These are phyloP conservation scores for Paraglomus brasilianum DNA, from an alignment of 192 early-diverging fungal genomes.

Conservation along the genomic window DNA sequence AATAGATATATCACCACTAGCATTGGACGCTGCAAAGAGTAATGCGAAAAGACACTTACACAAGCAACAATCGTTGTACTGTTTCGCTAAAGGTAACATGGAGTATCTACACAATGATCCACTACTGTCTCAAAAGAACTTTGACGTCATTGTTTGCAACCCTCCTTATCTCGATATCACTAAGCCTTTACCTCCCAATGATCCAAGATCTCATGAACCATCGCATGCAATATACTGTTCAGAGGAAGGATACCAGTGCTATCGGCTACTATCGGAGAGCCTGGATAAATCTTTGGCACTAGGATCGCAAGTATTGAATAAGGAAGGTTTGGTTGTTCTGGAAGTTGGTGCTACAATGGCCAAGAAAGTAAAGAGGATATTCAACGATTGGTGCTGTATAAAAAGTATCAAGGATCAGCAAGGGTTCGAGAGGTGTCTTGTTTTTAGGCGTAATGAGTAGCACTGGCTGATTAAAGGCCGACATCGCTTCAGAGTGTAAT, in stretches of 20 bases:
- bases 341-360: conserved; percentile 17
- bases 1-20: conserved; percentile 7
- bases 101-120: neutral
- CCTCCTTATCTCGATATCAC: conserved; percentile 21
- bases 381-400: conserved; percentile 12
- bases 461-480: too few relatives aligned
- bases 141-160: conserved; percentile 22
- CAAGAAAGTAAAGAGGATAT: conserved; percentile 9
- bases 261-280: neutral
- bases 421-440: conserved; percentile 15
- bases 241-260: conserved; percentile 8
- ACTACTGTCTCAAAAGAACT: neutral
- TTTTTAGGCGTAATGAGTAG: neutral
- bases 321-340: neutral
- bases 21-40: neutral
- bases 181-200: neutral
- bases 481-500: too few relatives aligned
- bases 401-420: conserved; percentile 16
- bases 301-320: neutral
- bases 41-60: conserved; percentile 8
- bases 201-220: conserved; percentile 1
- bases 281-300: neutral
- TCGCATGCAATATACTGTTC: neutral
- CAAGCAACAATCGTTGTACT: neutral
- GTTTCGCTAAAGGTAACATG: neutral